A percentile compares a stretch with the other conserved stretches of the same genome.
These are phyloP conservation scores for Eucalyptus fibrosa DNA, from an alignment of 345 rosid genomes.

Conservation along the genomic window DNA sequence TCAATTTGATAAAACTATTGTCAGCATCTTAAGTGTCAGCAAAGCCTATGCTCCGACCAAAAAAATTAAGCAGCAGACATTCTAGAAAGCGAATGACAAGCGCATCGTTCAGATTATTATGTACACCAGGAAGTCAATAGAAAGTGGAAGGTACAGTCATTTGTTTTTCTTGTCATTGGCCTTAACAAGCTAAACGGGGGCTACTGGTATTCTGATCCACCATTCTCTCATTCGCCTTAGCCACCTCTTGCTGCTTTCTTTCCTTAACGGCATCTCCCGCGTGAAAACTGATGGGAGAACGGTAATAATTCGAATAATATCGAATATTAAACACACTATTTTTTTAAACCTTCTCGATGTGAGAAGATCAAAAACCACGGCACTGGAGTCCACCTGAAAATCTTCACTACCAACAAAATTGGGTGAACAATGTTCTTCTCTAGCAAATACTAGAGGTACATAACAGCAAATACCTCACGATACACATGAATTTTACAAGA, in stretches of 20 bases:
- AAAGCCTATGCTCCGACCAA: not conserved
- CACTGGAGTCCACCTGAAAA: too few relatives aligned
- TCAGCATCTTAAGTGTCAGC: not conserved
- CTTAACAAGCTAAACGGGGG: conserved; percentile 62
- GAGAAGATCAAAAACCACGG: too few relatives aligned
- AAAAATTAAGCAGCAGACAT: not conserved
- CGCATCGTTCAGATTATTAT: not conserved
- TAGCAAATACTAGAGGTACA: too few relatives aligned
- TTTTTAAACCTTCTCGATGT: too few relatives aligned
- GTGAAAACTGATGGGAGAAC: conserved; percentile 1
- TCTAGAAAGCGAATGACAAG: not conserved
- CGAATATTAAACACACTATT: too few relatives aligned
- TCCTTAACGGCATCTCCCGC: conserved; percentile 61
- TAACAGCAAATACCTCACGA: too few relatives aligned
- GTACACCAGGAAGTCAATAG: not conserved
- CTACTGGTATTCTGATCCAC: conserved; percentile 92
- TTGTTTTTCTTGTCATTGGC: conserved; percentile 59
- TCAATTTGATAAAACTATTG: not conserved
- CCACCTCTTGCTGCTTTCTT: conserved; percentile 53
- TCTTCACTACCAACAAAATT: too few relatives aligned
- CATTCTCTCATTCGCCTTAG: conserved; percentile 77
- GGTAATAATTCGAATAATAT: too few relatives aligned
- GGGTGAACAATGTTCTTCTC: too few relatives aligned
- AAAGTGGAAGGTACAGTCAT: not conserved
- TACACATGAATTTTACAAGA: too few relatives aligned